A percentile compares a stretch with the other conserved stretches of the same genome.
Evolutionary conservation across 345 rosid species (phyloP).

Genomic region (Pistacia integerrima): DNA sequence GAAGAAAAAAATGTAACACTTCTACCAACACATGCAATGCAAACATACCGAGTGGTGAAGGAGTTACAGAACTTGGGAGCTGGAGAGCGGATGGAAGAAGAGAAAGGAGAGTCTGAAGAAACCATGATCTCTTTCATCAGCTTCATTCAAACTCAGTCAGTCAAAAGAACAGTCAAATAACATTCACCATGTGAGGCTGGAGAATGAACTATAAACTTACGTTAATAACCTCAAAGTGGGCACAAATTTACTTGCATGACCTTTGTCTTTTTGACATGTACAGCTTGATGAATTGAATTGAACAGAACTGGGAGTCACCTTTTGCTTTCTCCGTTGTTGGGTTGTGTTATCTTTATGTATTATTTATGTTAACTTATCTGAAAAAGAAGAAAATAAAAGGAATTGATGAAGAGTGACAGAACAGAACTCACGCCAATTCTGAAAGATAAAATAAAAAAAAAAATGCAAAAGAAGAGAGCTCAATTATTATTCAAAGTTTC

Average conservation of each 20-base stretch:
- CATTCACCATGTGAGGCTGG: not conserved
- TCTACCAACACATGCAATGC: conserved; percentile 4
- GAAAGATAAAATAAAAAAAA: not conserved
- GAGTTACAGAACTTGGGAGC: conserved; percentile 38
- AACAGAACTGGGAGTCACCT: not conserved
- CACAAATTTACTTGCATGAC: not conserved
- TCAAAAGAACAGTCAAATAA: not conserved
- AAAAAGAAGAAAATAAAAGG: not conserved
- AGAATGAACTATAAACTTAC: not conserved
- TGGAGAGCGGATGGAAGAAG: conserved; percentile 40
- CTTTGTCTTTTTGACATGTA: not conserved
- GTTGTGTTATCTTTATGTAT: not conserved
- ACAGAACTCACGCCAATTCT: conserved; percentile 3
- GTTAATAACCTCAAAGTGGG: not conserved
- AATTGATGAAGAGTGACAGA: not conserved
- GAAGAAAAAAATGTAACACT: not conserved
- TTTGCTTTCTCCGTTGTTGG: not conserved
- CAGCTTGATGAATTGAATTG: not conserved
- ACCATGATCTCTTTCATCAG: conserved; percentile 22
- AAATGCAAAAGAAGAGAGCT: not conserved
- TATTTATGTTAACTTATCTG: not conserved
- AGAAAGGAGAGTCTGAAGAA: conserved; percentile 29
- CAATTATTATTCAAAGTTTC: conserved; percentile 11
- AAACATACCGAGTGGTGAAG: conserved; percentile 55
- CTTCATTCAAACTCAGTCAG: not conserved